Conservation (phyloP, 306 rosid genomes). For the Citrullus amarus region DNA sequence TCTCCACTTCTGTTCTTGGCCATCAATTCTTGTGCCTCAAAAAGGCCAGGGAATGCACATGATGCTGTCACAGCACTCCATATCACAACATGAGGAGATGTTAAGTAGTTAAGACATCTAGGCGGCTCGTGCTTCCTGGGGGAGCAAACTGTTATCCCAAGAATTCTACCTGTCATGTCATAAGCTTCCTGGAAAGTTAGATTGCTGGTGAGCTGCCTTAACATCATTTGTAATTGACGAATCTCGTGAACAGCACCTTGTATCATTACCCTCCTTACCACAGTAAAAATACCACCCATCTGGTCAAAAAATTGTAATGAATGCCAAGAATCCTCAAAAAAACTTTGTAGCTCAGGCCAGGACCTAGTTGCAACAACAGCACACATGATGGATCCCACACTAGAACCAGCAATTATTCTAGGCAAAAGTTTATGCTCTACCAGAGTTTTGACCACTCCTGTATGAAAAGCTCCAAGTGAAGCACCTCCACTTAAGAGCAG, state of each 20-base stretch:
- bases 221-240: slow-evolving; percentile 78
- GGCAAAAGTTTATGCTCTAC: slow-evolving; percentile 90
- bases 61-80: slow-evolving; percentile 99
- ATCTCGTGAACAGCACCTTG: slow-evolving; percentile 91
- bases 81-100: slow-evolving; percentile 93
- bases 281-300: slow-evolving; percentile 84
- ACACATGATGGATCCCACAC: slow-evolving; percentile 95
- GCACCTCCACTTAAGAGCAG: slow-evolving; percentile 95
- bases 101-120: slow-evolving; percentile 94
- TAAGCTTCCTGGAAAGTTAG: slow-evolving; percentile 98
- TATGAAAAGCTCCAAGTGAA: slow-evolving; percentile 88
- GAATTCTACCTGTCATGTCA: slow-evolving; percentile 94
- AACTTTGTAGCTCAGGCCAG: slow-evolving; percentile 95
- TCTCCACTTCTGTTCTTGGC: slow-evolving; percentile 96
- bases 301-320: slow-evolving; percentile 82
- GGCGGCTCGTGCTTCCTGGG: slow-evolving; percentile 98
- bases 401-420: slow-evolving; percentile 90
- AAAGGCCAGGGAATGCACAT: slow-evolving; percentile 96
- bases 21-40: slow-evolving; percentile 98
- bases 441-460: slow-evolving; percentile 74
- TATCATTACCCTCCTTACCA: slow-evolving; percentile 76
- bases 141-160: slow-evolving; percentile 93
- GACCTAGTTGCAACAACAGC: slow-evolving; percentile 88
- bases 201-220: slow-evolving; percentile 79
- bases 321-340: slow-evolving; percentile 83